These are phyloP conservation scores for Akanthomyces lecanii DNA, from an alignment of 2,329 filamentous ascomycete genomes.

Conservation along the genomic window DNA sequence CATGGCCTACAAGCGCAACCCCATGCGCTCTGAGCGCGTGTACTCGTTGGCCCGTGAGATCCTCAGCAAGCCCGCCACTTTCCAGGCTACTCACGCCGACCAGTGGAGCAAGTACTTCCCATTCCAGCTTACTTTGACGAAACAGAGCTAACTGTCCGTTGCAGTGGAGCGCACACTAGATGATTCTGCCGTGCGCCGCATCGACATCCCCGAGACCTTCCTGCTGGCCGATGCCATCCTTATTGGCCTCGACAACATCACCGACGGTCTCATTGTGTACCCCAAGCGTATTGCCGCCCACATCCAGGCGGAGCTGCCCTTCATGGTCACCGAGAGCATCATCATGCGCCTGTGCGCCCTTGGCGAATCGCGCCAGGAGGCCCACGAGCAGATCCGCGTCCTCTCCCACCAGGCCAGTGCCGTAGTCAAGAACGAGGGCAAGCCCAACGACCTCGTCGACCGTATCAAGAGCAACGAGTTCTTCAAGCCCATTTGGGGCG, in stretches of 20 bases:
- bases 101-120: conserved; percentile 28
- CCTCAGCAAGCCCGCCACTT: conserved; percentile 33
- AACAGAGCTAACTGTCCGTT: conserved; percentile 36
- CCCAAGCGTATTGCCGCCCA: conserved; percentile 64
- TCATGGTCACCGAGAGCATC: conserved; percentile 68
- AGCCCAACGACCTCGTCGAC: conserved; percentile 76
- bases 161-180: conserved; percentile 68
- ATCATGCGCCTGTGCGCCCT: conserved; percentile 74
- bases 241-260: conserved; percentile 64
- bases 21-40: conserved; percentile 48
- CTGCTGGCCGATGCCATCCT: conserved; percentile 65
- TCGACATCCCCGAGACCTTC: conserved; percentile 63
- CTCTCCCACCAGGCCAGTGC: conserved; percentile 70
- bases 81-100: conserved; percentile 30
- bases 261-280: conserved; percentile 71
- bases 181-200: conserved; percentile 66
- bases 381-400: conserved; percentile 83
- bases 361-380: conserved; percentile 71
- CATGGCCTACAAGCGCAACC: conserved; percentile 43
- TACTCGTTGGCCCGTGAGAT: conserved; percentile 44
- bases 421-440: conserved; percentile 57
- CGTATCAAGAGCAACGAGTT: conserved; percentile 68
- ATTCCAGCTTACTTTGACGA: background rate
- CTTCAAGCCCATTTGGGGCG: conserved; percentile 67
- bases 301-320: conserved; percentile 74